Evolutionary conservation across 129 eudicot species (phyloP), one percentile per base, ranked within the genome.

Genomic region (Arctium minus): DNA sequence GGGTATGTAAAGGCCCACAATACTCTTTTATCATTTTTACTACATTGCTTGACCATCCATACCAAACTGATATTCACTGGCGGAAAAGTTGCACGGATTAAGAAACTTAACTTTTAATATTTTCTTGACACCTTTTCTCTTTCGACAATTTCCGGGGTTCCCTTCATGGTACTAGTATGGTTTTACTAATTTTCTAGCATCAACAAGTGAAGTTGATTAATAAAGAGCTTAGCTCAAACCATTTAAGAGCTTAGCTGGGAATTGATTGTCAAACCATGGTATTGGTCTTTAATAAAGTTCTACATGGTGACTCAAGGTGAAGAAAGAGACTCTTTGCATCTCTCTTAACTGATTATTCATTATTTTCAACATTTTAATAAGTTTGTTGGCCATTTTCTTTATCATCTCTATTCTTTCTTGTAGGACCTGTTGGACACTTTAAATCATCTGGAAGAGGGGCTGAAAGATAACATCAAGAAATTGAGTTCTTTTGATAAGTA

Each of bases 401-500:
- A 31, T 79, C n/a, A 36, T 36, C 11, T 12, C 29, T 18, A 36
- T 5, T 67, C 4, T 7, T 40, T 39, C 39, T 75, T 18, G 8
- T 79, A 95, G 99, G 99, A 96, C 76, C 92, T 96, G 80, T 88
- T 96, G 95, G 98, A 96, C 76, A 95, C 99, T 84, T 73, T 96
- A 88, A 92, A 90, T 88, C 92, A 96, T 85, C 91, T 96, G 88
- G 99, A 96, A 85, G 96, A 88, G 76, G 98, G 96, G 80, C 86
- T 93, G 86, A 93, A 88, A 85, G 94, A 85, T 65, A 96, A 89
- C 87, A 92, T 93, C 44, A 93, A 93, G 91, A 85, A 82, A 84
- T 70, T 96, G 80, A 96, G 98, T 84, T 93, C 98, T 74, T 96
- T 91, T 69, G 98, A 95, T 70, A 84, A 87, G 77, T 86, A 86